These are phyloP conservation scores for Backusella westeae DNA, from an alignment of 192 early-diverging fungal genomes.

Conservation along the genomic window DNA sequence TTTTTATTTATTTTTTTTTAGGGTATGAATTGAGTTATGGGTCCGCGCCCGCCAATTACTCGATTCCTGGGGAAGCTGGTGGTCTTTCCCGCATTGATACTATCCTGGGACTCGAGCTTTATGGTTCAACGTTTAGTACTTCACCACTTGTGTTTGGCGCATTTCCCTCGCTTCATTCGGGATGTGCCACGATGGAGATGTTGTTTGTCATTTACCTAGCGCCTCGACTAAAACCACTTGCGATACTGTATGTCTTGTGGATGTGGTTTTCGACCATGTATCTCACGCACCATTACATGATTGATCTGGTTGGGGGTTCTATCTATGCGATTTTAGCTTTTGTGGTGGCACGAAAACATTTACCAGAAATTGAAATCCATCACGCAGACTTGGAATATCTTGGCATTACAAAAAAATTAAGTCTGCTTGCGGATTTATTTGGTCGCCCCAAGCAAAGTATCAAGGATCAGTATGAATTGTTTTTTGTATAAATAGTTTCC, in stretches of 20 bases:
- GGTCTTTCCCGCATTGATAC: conserved; percentile 65
- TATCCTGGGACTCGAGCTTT: conserved; percentile 58
- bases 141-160: conserved; percentile 75
- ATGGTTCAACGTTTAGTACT: conserved; percentile 58
- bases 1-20: conserved; percentile 15
- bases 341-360: conserved; percentile 40
- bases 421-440: not conserved
- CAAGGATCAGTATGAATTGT: not conserved
- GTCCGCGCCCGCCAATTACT: conserved; percentile 55
- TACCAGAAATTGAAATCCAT: conserved; percentile 38
- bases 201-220: conserved; percentile 53
- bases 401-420: conserved; percentile 17
- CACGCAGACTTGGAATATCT: conserved; percentile 32
- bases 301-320: conserved; percentile 63
- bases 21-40: conserved; percentile 69
- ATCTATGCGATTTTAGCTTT: conserved; percentile 64
- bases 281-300: conserved; percentile 69
- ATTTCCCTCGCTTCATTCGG: conserved; percentile 71
- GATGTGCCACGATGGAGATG: conserved; percentile 60
- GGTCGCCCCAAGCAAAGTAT: not conserved
- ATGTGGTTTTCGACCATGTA: conserved; percentile 81
- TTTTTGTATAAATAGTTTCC: not conserved
- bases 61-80: conserved; percentile 66
- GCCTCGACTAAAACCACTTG: conserved; percentile 41
- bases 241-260: conserved; percentile 57